Evolutionary conservation across 2,329 filamentous ascomycete species (phyloP).

Genomic region (Macrophomina phaseolina): DNA sequence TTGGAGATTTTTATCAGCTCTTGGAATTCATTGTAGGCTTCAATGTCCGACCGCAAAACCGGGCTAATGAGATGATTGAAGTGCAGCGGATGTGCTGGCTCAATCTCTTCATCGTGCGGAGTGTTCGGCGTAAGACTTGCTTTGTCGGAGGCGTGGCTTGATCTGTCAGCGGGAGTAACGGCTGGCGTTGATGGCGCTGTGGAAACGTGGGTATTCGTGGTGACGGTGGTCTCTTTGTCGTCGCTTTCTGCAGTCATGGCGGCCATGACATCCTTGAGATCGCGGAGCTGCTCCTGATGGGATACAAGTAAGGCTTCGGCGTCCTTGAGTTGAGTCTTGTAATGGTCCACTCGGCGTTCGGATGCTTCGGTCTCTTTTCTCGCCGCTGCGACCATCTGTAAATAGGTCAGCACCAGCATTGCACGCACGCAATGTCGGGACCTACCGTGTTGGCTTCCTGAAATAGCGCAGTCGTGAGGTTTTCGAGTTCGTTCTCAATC

Average conservation of each 20-base stretch:
- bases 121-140: constrained; percentile 53
- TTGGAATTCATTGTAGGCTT: constrained; percentile 83
- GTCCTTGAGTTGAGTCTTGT: constrained; percentile 83
- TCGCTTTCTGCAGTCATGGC: constrained; percentile 77
- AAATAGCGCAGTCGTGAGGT: constrained; percentile 88
- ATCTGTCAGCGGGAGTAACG: constrained; percentile 62
- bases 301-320: constrained; percentile 84
- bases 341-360: constrained; percentile 84
- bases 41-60: constrained; percentile 80
- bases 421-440: constrained; percentile 21
- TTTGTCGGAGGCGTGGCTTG: constrained; percentile 65
- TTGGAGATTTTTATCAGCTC: constrained; percentile 69
- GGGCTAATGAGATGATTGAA: constrained; percentile 85
- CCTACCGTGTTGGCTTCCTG: constrained; percentile 89
- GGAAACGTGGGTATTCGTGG: constrained; percentile 68
- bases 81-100: constrained; percentile 69
- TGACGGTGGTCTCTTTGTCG: constrained; percentile 61
- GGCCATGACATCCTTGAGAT: constrained; percentile 93
- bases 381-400: constrained; percentile 85
- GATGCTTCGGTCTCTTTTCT: constrained; percentile 82
- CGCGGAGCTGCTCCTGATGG: constrained; percentile 89
- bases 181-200: constrained; percentile 80
- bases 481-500: constrained; percentile 92
- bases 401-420: constrained; percentile 31
- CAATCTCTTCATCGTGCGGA: constrained; percentile 59